Base-by-base conservation (phyloP, 2,329 filamentous ascomycete species). In the Aspergillus sp. region DNA sequence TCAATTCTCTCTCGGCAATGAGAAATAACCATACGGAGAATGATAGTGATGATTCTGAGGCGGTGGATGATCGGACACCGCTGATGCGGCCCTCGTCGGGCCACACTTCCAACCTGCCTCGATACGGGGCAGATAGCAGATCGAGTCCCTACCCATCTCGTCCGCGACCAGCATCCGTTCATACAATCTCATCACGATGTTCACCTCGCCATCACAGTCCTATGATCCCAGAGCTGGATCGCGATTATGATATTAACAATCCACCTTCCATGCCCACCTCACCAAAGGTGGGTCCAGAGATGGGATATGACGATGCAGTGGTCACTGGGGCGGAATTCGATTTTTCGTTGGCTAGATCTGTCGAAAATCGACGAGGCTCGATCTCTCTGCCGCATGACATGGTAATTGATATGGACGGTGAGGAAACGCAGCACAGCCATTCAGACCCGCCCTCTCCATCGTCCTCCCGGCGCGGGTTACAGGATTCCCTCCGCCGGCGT, bases 191-290 rank as follows among this genome's bases (percentile, higher is more conserved):
- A 3, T 61, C 65, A 3, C 57, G 51, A 42, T 58, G 48, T 40
- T 64, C 62, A 13, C 59, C 52, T 19, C 56, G 49, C 35, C 36
- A 27, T n/a, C 26, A 47, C 46, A 60, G 52, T 38, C 49, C 55
- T 12, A 38, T 47, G 1, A 45, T 56, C 19, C 53, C 50, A 4
- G 51, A 54, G 6, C 19, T 4, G 19, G 59, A 62, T 34, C 60
- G 59, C 7, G 73, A 75, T 37, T 81, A 81, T 64, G 76, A 83
- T 68, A 74, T 84, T 50, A 84, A 84, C 60, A 83, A 84, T 48
- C 81, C 81, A 8, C 81, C 81, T 0, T 84, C 81, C 0, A 71
- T 82, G 26, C 81, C 81, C 2, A 71, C 71, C 3, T 81, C 79
- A 40, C 81, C 81, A 0, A 73, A 72, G 37, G 51, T 78, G 31